A percentile compares a stretch with the other conserved stretches of the same genome.
phyloP scores from a whole-genome alignment of 768 basidiomycete genomes.

The Pisolithus tinctorius region DNA sequence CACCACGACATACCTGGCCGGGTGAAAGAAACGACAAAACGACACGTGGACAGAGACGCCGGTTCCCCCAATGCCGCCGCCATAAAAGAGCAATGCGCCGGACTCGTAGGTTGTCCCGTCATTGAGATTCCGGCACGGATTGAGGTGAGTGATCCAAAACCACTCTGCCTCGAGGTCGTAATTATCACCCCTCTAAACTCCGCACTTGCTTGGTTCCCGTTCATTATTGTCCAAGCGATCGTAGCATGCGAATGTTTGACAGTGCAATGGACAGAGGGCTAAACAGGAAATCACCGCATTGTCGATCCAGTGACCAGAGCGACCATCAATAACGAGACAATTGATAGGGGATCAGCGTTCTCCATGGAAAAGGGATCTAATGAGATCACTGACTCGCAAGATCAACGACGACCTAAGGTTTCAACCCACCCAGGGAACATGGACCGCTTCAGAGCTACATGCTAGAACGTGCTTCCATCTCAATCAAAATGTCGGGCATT shows the following conservation, averaged over 20 bases:
- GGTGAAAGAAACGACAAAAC: slow-evolving; percentile 60
- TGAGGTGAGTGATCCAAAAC: slow-evolving; percentile 52
- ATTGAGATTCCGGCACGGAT: slow-evolving; percentile 30
- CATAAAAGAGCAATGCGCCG: slow-evolving; percentile 61
- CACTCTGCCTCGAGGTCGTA: slow-evolving; percentile 57
- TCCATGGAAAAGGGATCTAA: slow-evolving; percentile 46
- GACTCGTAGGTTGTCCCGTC: slow-evolving; percentile 49
- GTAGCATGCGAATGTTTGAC: slow-evolving; percentile 54
- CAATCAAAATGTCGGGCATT: background rate
- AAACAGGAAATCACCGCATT: too few relatives aligned
- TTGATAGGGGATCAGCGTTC: slow-evolving; percentile 44
- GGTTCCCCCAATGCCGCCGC: slow-evolving; percentile 37
- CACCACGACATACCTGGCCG: slow-evolving; percentile 43
- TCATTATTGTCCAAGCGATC: slow-evolving; percentile 55
- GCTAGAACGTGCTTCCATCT: background rate
- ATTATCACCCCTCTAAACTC: slow-evolving; percentile 58
- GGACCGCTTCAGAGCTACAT: background rate
- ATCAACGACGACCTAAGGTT: slow-evolving; percentile 61
- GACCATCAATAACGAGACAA: slow-evolving; percentile 49
- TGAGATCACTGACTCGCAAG: slow-evolving; percentile 53
- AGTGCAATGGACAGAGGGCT: slow-evolving; percentile 27
- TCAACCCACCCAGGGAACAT: slow-evolving; percentile 40
- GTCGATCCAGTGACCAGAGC: slow-evolving; percentile 35
- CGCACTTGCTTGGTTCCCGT: slow-evolving; percentile 41
- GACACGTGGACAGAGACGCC: slow-evolving; percentile 63